A percentile compares a stretch with the other conserved stretches of the same genome.
Evolutionary conservation across 164 flowering plant genomes (phyloP).

Genomic region (Piper betle): DNA sequence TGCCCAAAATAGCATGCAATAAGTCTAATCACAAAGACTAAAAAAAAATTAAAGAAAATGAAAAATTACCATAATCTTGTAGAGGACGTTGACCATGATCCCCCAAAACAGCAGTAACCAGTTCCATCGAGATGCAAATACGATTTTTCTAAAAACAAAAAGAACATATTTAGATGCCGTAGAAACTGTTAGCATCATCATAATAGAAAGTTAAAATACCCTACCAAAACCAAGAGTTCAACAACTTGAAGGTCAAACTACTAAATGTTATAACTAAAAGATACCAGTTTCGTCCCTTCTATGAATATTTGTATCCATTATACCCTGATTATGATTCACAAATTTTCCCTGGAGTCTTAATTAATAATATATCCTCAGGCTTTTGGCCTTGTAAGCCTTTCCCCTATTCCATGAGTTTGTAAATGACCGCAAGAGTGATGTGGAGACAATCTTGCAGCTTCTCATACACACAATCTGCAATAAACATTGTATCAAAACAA

Average conservation of each 20-base stretch:
- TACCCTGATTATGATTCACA: too few species aligned
- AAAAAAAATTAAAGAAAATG: not conserved
- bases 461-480: not conserved
- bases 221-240: not conserved
- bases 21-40: not conserved
- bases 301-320: not conserved
- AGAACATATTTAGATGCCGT: not conserved
- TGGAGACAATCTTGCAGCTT: not conserved
- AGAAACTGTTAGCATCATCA: not conserved
- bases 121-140: constrained; percentile 90
- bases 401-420: too few species aligned
- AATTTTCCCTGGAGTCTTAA: too few species aligned
- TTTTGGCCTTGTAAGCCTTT: too few species aligned
- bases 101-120: constrained; percentile 98
- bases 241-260: not conserved
- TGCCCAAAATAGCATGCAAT: too few species aligned
- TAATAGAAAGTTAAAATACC: not conserved
- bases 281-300: not conserved
- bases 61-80: constrained; percentile 71
- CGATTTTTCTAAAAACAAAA: constrained; percentile 36
- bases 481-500: not conserved
- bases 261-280: not conserved
- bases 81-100: constrained; percentile 96
- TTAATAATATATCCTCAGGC: too few species aligned
- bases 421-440: too few species aligned